These are phyloP conservation scores for Dysphania ambrosioides DNA, from an alignment of 148 eudicot species.

Conservation along the genomic window DNA sequence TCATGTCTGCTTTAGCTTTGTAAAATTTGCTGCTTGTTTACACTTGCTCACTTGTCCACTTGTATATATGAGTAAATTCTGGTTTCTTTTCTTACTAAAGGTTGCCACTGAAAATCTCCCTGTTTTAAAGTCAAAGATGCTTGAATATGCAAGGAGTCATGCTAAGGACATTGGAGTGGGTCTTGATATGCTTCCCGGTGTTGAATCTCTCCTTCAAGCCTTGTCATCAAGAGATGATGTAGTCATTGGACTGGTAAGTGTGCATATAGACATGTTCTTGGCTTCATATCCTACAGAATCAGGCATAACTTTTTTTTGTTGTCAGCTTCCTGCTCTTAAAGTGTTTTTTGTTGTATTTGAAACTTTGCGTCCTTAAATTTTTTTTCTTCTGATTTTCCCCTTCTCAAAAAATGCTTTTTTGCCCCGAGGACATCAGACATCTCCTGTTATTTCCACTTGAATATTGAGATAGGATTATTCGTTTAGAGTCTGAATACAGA, in stretches of 20 bases:
- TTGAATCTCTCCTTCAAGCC: slow-evolving; percentile 26
- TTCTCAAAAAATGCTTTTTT: neutral
- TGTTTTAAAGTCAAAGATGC: slow-evolving; percentile 24
- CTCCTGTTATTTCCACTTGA: neutral
- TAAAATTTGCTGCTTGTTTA: neutral
- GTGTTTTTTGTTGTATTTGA: neutral
- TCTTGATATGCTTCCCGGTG: slow-evolving; percentile 28
- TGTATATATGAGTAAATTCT: neutral
- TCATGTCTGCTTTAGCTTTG: neutral
- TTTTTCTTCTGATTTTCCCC: too few species aligned
- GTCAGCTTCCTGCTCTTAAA: neutral
- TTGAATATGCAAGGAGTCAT: slow-evolving; percentile 23
- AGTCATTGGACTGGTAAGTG: slow-evolving; percentile 17
- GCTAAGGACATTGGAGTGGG: slow-evolving; percentile 21
- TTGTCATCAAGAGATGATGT: slow-evolving; percentile 22
- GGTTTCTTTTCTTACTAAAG: slow-evolving; percentile 4
- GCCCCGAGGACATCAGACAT: neutral
- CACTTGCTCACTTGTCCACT: neutral
- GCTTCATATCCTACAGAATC: neutral
- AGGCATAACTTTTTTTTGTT: neutral
- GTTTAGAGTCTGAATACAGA: neutral
- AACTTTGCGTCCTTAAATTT: neutral
- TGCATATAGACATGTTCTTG: neutral
- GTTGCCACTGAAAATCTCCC: slow-evolving; percentile 22
- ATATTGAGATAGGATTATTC: neutral